phyloP scores from a whole-genome alignment of 2,329 filamentous ascomycete species.

The Hyphodiscus sp. region DNA sequence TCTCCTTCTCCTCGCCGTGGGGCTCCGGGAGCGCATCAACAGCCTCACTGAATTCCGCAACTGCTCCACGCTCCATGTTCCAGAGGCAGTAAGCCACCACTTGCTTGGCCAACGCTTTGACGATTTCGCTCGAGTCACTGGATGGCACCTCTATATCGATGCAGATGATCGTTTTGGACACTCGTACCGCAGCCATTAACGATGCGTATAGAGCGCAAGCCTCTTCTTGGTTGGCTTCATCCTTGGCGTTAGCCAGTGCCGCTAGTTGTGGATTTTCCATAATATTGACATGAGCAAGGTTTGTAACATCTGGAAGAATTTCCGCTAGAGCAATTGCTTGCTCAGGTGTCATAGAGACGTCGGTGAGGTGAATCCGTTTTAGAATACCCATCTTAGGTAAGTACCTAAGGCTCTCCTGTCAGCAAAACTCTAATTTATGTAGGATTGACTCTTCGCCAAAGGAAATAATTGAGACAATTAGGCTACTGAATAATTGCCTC shows the following conservation, averaged over 20 bases:
- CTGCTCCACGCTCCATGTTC: slow-evolving; percentile 77
- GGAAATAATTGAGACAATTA: background rate
- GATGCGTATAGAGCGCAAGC: slow-evolving; percentile 91
- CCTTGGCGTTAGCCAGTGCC: slow-evolving; percentile 65
- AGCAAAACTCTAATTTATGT: slow-evolving; percentile 7
- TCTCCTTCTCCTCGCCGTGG: slow-evolving; percentile 41
- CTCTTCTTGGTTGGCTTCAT: slow-evolving; percentile 80
- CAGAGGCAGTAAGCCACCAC: slow-evolving; percentile 90
- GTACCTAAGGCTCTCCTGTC: slow-evolving; percentile 42
- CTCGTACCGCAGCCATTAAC: slow-evolving; percentile 76
- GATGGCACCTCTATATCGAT: slow-evolving; percentile 87
- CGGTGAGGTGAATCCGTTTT: slow-evolving; percentile 79
- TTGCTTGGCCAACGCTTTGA: slow-evolving; percentile 87
- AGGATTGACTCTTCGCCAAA: background rate
- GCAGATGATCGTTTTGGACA: slow-evolving; percentile 78
- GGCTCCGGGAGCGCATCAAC: slow-evolving; percentile 30
- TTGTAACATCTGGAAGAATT: slow-evolving; percentile 75
- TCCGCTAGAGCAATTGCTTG: slow-evolving; percentile 90
- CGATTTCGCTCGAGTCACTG: slow-evolving; percentile 76
- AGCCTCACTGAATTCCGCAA: slow-evolving; percentile 51
- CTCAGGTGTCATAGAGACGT: slow-evolving; percentile 77
- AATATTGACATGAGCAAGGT: slow-evolving; percentile 79
- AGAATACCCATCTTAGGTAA: slow-evolving; percentile 71
- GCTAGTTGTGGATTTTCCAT: slow-evolving; percentile 72
- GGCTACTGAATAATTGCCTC: background rate